Evolutionary conservation across 2,329 filamentous ascomycete species (phyloP), one percentile per base, ranked within the genome.

Genomic region (Nigrograna mackinnonii): DNA sequence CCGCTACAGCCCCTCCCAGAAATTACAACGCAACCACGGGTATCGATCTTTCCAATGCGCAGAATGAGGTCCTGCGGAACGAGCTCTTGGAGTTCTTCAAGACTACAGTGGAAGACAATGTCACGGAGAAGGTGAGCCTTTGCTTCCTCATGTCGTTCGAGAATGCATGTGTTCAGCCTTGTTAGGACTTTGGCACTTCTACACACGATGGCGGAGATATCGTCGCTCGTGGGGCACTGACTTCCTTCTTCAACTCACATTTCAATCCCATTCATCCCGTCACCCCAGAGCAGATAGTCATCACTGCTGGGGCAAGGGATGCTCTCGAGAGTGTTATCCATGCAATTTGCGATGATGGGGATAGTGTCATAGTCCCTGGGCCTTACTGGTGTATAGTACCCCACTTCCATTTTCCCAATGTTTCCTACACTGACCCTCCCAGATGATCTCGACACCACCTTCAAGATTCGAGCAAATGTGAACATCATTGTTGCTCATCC

Each of bases 301-400:
- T 62, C 22, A 62, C 60, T 12, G 57, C 59, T 0, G 60, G 62
- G 9, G 55, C 54, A 2, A 52, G 47, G 13, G 59, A 62, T 38
- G 58, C 57, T 2, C 47, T 65, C 14, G 60, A 63, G 20, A 57
- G 42, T 14, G 24, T 62, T 7, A 48, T 65, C 17, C 50, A 64
- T 21, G 46, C 57, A 5, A 46, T 65, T 2, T 65, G 62, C 37
- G 59, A 64, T 20, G 58, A 62, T 33, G 62, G 59, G 6, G 62
- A 65, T 31, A 57, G 55, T 24, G 49, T 65, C 13, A 49, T 65
- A n/a, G 47, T 62, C 5, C 60, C 60, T 5, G 62, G 62, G 2
- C 62, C 62, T 13, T 55, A 54, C 35, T 65, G 62, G 60, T 45
- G 60, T 64, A 51, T 44, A 58, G 52, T 22, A 19, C 32, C 14